Percentiles rank a stretch among this genome's conserved stretches.
phyloP scores from a whole-genome alignment of 2,329 filamentous ascomycete species.

The Elsinoe arachidis region DNA sequence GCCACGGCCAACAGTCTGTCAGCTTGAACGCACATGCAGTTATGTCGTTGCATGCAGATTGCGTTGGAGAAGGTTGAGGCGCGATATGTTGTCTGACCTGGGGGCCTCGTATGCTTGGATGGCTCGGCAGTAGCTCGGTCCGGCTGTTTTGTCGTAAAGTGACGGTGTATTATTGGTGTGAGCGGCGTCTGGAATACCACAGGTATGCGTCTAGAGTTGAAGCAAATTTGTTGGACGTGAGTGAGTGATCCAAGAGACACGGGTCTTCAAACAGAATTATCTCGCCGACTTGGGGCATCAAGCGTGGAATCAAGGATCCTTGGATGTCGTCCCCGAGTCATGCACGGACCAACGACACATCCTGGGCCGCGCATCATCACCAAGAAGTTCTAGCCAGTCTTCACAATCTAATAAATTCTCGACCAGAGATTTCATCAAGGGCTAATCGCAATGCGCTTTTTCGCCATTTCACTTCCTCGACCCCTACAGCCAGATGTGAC shows the following conservation, averaged over 20 bases:
- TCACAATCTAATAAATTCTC: neutral
- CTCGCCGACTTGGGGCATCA: conserved; percentile 6
- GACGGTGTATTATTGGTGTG: neutral
- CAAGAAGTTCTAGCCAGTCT: neutral
- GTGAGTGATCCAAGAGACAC: neutral
- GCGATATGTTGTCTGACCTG: neutral
- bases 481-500: too few species aligned
- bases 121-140: conserved; percentile 6
- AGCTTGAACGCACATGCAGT: neutral
- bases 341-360: conserved; percentile 8
- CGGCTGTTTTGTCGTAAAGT: too few species aligned
- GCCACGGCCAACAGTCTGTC: conserved; percentile 2
- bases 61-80: neutral
- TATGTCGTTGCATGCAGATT: neutral
- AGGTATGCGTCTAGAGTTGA: neutral
- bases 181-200: neutral
- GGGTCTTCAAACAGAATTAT: neutral
- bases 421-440: neutral
- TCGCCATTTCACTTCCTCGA: too few species aligned
- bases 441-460: neutral
- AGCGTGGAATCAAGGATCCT: conserved; percentile 8
- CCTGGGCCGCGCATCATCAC: conserved; percentile 11
- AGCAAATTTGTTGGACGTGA: neutral
- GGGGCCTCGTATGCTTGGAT: neutral
- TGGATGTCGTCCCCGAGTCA: conserved; percentile 6